Conservation (phyloP, 176 grass and related monocot species). For the Canna indica region DNA sequence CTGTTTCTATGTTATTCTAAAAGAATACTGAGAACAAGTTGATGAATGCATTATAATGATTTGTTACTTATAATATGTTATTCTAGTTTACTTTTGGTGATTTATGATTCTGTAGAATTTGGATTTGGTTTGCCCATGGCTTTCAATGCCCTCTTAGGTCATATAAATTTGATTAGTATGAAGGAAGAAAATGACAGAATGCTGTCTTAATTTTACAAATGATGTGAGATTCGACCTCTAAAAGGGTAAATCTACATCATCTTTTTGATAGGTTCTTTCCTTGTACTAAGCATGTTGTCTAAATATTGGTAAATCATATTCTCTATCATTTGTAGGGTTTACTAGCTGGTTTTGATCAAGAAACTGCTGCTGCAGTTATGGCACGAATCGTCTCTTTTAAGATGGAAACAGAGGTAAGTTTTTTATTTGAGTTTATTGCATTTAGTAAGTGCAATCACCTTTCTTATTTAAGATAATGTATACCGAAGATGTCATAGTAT, state of each 20-base stretch:
- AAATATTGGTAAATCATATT: neutral
- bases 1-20: neutral
- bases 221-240: too few species aligned
- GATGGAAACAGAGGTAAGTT: conserved; percentile 77
- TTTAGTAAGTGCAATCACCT: neutral
- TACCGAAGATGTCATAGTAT: conserved; percentile 7
- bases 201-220: too few species aligned
- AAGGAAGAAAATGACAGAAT: too few species aligned
- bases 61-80: too few species aligned
- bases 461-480: neutral
- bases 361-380: conserved; percentile 89
- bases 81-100: neutral
- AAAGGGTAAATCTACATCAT: too few species aligned
- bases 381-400: conserved; percentile 78
- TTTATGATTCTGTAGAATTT: neutral
- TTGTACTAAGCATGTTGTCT: neutral
- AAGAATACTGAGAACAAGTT: too few species aligned
- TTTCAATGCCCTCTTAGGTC: too few species aligned
- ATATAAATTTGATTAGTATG: too few species aligned
- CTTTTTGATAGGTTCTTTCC: neutral
- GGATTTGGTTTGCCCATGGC: too few species aligned
- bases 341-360: conserved; percentile 92
- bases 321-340: conserved; percentile 46
- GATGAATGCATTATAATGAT: too few species aligned
- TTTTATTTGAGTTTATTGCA: neutral